Conservation (phyloP, 2,329 filamentous ascomycete species). For the Alternaria novae-zelandiae region DNA sequence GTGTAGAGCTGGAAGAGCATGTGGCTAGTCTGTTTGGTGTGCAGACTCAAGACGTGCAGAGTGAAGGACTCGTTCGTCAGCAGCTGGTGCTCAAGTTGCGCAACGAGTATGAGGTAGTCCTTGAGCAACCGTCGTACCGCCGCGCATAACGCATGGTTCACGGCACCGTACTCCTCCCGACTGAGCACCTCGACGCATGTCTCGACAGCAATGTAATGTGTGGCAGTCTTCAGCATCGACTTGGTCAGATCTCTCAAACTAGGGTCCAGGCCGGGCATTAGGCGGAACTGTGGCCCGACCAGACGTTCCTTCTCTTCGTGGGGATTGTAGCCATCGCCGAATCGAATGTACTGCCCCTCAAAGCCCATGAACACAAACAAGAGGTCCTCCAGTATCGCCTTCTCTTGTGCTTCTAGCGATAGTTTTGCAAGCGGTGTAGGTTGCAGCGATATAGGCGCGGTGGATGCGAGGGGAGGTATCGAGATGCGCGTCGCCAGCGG, state of each 20-base stretch:
- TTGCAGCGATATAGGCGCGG: constrained; percentile 72
- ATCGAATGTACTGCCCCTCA: constrained; percentile 96
- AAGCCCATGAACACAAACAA: constrained; percentile 98
- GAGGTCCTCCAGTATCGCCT: constrained; percentile 85
- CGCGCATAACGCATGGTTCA: constrained; percentile 96
- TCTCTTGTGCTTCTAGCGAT: constrained; percentile 81
- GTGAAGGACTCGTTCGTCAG: constrained; percentile 89
- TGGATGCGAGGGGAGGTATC: constrained; percentile 66
- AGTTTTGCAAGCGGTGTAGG: constrained; percentile 73
- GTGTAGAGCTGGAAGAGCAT: constrained; percentile 91
- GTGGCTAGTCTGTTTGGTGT: constrained; percentile 87
- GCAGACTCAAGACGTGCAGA: constrained; percentile 88
- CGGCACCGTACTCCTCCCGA: constrained; percentile 87
- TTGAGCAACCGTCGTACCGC: constrained; percentile 89
- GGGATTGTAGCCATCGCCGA: constrained; percentile 81
- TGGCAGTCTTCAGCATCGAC: constrained; percentile 92
- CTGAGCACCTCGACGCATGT: constrained; percentile 95
- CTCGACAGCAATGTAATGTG: constrained; percentile 89
- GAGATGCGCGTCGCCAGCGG: constrained; percentile 76
- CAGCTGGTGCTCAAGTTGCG: constrained; percentile 91
- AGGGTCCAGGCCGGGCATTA: constrained; percentile 84
- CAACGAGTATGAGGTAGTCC: constrained; percentile 91
- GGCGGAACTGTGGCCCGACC: constrained; percentile 79
- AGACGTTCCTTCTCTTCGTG: constrained; percentile 85
- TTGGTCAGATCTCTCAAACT: constrained; percentile 85